Evolutionary conservation across 176 grass and related monocot species (phyloP).

Genomic region (Oryza meridionalis): DNA sequence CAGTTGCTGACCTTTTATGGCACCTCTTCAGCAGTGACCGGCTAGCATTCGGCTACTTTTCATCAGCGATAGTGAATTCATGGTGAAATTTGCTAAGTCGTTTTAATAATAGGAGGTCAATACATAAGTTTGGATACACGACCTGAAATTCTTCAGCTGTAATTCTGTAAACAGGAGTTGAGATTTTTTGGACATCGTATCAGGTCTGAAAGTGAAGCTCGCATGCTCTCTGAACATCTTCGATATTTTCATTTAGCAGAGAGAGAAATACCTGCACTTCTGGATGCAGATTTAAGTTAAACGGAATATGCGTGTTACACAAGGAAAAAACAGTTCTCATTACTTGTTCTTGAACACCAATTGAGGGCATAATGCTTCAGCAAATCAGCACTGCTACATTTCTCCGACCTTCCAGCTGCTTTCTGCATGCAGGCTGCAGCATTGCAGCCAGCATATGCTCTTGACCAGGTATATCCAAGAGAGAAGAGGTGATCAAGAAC

Average conservation of each 20-base stretch:
- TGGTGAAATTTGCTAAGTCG: slow-evolving; percentile 3
- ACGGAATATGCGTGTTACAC: not conserved
- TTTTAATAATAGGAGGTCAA: not conserved
- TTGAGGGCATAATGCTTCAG: not conserved
- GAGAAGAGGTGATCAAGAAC: not conserved
- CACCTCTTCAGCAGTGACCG: not conserved
- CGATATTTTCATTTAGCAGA: not conserved
- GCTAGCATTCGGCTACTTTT: not conserved
- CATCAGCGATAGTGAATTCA: not conserved
- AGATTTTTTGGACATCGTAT: not conserved
- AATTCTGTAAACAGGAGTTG: not conserved
- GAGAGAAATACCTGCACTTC: not conserved
- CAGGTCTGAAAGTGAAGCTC: not conserved
- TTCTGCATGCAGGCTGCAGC: not conserved
- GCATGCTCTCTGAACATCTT: not conserved
- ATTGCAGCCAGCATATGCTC: slow-evolving; percentile 36
- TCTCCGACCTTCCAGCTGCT: not conserved
- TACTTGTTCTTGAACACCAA: not conserved
- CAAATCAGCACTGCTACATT: not conserved
- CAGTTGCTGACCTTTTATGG: not conserved
- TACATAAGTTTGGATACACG: not conserved
- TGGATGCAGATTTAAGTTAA: not conserved
- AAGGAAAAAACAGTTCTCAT: not conserved
- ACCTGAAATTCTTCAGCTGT: not conserved
- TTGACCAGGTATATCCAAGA: slow-evolving; percentile 36